A percentile compares a stretch with the other conserved stretches of the same genome.
phyloP scores from a whole-genome alignment of 345 rosid species.

The Geranium brycei region DNA sequence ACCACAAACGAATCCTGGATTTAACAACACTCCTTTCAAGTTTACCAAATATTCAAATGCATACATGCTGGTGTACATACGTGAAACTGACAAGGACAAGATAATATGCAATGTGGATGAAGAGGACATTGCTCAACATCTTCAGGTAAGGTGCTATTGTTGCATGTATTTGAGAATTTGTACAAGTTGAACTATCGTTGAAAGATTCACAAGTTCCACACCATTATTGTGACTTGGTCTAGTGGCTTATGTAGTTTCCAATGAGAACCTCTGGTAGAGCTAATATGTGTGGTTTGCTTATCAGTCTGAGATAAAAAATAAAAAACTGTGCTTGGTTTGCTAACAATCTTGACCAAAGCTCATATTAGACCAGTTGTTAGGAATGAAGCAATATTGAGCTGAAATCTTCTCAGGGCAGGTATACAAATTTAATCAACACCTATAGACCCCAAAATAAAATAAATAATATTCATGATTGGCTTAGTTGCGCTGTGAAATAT shows the following conservation, averaged over 20 bases:
- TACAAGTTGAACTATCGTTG: neutral
- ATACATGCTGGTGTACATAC: constrained; percentile 96
- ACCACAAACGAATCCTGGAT: constrained; percentile 86
- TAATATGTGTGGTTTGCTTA: neutral
- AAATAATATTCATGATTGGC: neutral
- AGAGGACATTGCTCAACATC: constrained; percentile 89
- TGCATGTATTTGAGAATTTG: neutral
- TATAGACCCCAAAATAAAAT: neutral
- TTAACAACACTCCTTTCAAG: constrained; percentile 79
- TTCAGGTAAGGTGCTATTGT: constrained; percentile 52
- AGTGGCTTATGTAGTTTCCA: neutral
- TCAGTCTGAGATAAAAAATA: constrained; percentile 2
- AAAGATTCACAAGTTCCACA: constrained; percentile 1
- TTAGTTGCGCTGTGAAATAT: neutral
- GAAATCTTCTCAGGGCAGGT: neutral
- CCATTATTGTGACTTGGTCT: constrained; percentile 5
- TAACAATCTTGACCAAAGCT: constrained; percentile 1
- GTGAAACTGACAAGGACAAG: constrained; percentile 93
- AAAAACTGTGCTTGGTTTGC: constrained; percentile 2
- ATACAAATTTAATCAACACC: neutral
- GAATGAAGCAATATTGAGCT: neutral
- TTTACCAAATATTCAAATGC: constrained; percentile 93
- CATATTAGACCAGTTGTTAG: neutral
- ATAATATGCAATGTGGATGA: constrained; percentile 94
- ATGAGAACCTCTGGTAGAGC: neutral